Percentiles rank a stretch among this genome's conserved stretches.
Conservation (phyloP, 257 asterid species). For the Thymus mandschuricus region DNA sequence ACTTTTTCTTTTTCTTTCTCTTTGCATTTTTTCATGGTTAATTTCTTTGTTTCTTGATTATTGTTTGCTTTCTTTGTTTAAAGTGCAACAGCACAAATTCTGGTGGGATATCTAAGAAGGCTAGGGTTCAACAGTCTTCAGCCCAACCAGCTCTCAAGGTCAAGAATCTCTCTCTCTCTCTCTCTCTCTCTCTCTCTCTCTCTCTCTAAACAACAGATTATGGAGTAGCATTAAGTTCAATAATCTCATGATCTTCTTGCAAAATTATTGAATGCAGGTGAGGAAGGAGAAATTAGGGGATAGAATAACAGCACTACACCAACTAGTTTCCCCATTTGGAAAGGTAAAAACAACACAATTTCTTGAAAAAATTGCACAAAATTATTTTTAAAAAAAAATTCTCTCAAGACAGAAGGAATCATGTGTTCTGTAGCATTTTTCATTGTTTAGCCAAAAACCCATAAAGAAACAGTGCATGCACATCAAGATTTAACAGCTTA, state of each 20-base stretch:
- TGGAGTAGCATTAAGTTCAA: neutral
- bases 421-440: neutral
- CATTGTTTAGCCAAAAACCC: constrained; percentile 40
- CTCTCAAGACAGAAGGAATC: constrained; percentile 22
- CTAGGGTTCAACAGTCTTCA: constrained; percentile 85
- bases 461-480: constrained; percentile 27
- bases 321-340: constrained; percentile 97
- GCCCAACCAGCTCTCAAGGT: constrained; percentile 88
- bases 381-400: neutral
- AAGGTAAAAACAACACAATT: constrained; percentile 53
- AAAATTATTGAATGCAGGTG: constrained; percentile 51
- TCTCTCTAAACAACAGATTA: neutral
- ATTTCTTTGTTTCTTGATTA: neutral
- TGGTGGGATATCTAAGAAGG: constrained; percentile 84
- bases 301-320: constrained; percentile 94
- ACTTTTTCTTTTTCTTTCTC: neutral
- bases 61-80: constrained; percentile 20
- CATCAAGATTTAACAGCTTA: constrained; percentile 10
- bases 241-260: neutral
- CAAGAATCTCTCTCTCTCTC: constrained; percentile 28
- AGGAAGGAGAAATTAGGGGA: constrained; percentile 96
- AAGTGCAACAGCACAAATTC: constrained; percentile 71
- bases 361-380: constrained; percentile 11
- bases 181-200: neutral
- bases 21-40: neutral